Evolutionary conservation across 1,284 basidiomycete genomes (phyloP).

Genomic region (Coniferiporia weirii): DNA sequence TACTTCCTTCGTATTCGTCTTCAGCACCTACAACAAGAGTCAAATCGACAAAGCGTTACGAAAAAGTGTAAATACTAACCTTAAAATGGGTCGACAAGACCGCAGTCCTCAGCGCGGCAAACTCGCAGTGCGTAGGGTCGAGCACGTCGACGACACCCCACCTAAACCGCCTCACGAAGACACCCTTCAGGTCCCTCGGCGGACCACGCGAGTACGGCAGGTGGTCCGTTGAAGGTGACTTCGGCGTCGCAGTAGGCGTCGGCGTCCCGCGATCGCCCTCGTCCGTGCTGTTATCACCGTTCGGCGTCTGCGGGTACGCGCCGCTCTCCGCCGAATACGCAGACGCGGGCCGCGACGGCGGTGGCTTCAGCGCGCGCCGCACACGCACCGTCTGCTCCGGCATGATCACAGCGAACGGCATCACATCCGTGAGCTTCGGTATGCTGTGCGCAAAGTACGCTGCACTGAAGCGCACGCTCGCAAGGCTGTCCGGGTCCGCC

Average conservation of each 20-base stretch:
- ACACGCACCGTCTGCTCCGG: constrained; percentile 50
- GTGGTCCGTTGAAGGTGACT: constrained; percentile 23
- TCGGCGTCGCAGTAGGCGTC: constrained; percentile 24
- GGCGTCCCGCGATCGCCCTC: constrained; percentile 17
- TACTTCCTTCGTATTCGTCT: constrained; percentile 73
- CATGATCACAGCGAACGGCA: constrained; percentile 75
- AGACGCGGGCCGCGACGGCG: constrained; percentile 20
- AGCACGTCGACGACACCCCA: constrained; percentile 84
- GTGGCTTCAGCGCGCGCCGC: constrained; percentile 24
- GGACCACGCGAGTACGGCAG: constrained; percentile 43
- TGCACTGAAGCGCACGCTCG: constrained; percentile 72
- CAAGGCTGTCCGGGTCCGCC: constrained; percentile 58
- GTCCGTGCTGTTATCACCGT: constrained; percentile 22
- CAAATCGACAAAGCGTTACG: constrained; percentile 11
- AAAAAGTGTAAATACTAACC: constrained; percentile 36
- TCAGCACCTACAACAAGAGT: constrained; percentile 52
- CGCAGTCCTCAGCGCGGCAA: constrained; percentile 72
- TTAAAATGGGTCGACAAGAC: constrained; percentile 76
- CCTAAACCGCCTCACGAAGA: constrained; percentile 69
- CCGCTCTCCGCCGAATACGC: constrained; percentile 12
- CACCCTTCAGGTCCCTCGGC: constrained; percentile 61
- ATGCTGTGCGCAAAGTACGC: constrained; percentile 45
- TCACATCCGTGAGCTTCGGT: constrained; percentile 38
- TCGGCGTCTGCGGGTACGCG: constrained; percentile 8
- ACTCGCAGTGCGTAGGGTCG: constrained; percentile 77